A percentile compares a stretch with the other conserved stretches of the same genome.
Conservation (phyloP, 352 stramenopile species). For the Phytophthora colocasiae region DNA sequence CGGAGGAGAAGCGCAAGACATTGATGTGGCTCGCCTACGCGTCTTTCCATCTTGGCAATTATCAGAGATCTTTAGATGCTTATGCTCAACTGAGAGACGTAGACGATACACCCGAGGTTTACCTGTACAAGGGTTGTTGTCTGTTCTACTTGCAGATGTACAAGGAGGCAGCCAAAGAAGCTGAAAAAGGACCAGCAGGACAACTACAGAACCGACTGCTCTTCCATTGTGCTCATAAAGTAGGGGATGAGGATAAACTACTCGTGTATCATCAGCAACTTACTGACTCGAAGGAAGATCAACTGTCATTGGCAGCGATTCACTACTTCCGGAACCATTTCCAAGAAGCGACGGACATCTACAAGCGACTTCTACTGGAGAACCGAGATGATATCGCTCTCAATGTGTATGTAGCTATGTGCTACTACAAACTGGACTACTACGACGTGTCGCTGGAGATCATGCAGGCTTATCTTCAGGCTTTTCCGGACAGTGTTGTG, state of each 20-base stretch:
- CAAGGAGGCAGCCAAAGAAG: slow-evolving; percentile 88
- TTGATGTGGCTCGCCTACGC: slow-evolving; percentile 96
- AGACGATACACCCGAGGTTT: slow-evolving; percentile 74
- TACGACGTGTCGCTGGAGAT: slow-evolving; percentile 98
- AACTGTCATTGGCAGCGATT: slow-evolving; percentile 96
- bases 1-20: slow-evolving; percentile 70
- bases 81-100: slow-evolving; percentile 87
- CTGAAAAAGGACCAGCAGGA: slow-evolving; percentile 60
- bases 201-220: slow-evolving; percentile 94
- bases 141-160: slow-evolving; percentile 95
- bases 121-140: slow-evolving; percentile 92
- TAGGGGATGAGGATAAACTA: slow-evolving; percentile 95
- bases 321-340: slow-evolving; percentile 96
- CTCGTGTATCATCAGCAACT: slow-evolving; percentile 96
- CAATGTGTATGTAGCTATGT: slow-evolving; percentile 99
- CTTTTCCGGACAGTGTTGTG: slow-evolving; percentile 91
- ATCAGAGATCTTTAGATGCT: slow-evolving; percentile 92
- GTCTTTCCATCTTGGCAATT: slow-evolving; percentile 95
- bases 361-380: slow-evolving; percentile 95
- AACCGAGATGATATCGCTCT: slow-evolving; percentile 96
- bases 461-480: slow-evolving; percentile 95
- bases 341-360: slow-evolving; percentile 96
- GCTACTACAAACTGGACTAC: slow-evolving; percentile 98
- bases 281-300: slow-evolving; percentile 92
- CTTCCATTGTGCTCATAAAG: slow-evolving; percentile 95